Conservation (phyloP, 768 basidiomycete genomes). For the Phlebiopsis flavidoalba region DNA sequence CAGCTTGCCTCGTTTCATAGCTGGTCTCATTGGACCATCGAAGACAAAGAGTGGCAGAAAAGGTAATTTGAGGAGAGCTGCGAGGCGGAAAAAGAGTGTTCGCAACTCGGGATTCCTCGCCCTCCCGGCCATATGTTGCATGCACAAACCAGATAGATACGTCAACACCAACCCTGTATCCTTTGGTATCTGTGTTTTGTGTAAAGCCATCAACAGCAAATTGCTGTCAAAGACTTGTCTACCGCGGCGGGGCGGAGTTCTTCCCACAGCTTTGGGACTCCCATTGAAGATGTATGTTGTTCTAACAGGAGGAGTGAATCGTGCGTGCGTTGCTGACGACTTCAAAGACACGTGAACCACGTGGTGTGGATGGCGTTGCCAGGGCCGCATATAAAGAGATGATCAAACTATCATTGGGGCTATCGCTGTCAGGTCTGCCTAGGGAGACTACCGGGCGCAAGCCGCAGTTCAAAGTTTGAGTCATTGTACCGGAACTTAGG, state of each 20-base stretch:
- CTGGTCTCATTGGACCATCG: conserved; percentile 82
- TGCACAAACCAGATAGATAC: conserved; percentile 82
- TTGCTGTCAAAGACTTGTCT: conserved; percentile 68
- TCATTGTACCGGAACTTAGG: no score
- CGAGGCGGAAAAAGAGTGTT: conserved; percentile 82
- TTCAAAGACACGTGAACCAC: no score
- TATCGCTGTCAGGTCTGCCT: no score
- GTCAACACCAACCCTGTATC: conserved; percentile 77
- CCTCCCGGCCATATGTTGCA: conserved; percentile 66
- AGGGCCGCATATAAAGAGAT: no score
- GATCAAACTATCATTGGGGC: no score
- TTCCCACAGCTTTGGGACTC: conserved; percentile 28
- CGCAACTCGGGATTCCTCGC: conserved; percentile 85
- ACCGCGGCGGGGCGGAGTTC: conserved; percentile 67
- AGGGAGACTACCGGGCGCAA: no score
- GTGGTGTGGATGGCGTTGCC: no score
- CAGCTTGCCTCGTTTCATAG: conserved; percentile 72
- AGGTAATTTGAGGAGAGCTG: conserved; percentile 66
- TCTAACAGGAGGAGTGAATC: no score
- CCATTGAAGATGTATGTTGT: no score
- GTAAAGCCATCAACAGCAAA: conserved; percentile 76
- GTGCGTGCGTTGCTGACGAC: no score
- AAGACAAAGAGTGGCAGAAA: conserved; percentile 90
- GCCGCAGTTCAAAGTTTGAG: no score
- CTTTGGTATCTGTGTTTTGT: conserved; percentile 42